Percentiles rank a stretch among this genome's conserved stretches.
Evolutionary conservation across 1,139 yeast genomes (phyloP).

Genomic region (Suhomyces bolitotheri): DNA sequence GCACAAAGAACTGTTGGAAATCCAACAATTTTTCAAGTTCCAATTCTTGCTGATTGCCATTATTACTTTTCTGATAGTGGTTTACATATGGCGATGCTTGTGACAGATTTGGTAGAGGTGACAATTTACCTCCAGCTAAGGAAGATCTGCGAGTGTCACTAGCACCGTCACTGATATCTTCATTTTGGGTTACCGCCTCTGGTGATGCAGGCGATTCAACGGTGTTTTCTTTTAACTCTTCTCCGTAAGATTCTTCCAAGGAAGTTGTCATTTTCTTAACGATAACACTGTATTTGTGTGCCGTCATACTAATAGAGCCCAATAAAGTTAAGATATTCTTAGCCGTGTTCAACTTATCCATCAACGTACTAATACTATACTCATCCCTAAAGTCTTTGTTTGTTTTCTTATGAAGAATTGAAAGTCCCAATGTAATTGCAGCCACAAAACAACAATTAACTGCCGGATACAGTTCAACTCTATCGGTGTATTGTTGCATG

Average conservation of each 20-base stretch:
- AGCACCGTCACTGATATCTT: slow-evolving; percentile 7
- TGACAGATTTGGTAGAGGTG: slow-evolving; percentile 1
- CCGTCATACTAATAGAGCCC: slow-evolving; percentile 16
- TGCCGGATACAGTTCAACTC: slow-evolving; percentile 19
- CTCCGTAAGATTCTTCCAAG: slow-evolving; percentile 14
- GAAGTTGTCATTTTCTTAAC: slow-evolving; percentile 17
- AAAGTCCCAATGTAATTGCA: slow-evolving; percentile 16
- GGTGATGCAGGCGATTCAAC: slow-evolving; percentile 7
- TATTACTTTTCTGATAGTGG: background rate
- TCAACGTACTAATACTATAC: slow-evolving; percentile 12
- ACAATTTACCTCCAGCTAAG: slow-evolving; percentile 4
- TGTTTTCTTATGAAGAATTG: slow-evolving; percentile 16
- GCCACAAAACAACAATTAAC: slow-evolving; percentile 20
- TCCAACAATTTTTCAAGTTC: slow-evolving; percentile 21
- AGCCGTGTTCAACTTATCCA: slow-evolving; percentile 16
- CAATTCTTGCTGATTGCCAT: slow-evolving; percentile 1
- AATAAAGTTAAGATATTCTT: slow-evolving; percentile 12
- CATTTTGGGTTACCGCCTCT: slow-evolving; percentile 5
- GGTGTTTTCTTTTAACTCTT: slow-evolving; percentile 5
- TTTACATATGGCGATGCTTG: background rate
- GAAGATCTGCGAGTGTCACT: slow-evolving; percentile 9
- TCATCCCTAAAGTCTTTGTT: slow-evolving; percentile 16
- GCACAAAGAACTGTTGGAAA: slow-evolving; percentile 23
- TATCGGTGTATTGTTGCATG: slow-evolving; percentile 17
- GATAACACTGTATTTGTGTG: slow-evolving; percentile 15